Percentiles rank a stretch among this genome's conserved stretches.
Evolutionary conservation across 768 basidiomycete genomes (phyloP).

Genomic region (Russula sp.): DNA sequence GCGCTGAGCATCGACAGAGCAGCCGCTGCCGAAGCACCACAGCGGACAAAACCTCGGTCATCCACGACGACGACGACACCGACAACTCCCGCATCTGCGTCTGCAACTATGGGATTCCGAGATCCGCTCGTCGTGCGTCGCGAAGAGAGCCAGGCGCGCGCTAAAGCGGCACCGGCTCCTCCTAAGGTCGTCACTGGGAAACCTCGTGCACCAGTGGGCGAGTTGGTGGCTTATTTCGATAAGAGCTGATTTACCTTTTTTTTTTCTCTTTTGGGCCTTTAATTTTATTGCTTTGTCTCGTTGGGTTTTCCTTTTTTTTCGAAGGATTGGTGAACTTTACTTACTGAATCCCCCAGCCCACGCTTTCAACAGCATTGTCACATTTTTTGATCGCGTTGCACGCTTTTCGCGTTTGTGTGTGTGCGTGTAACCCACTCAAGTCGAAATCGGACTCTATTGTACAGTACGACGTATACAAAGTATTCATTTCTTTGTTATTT

Average conservation of each 20-base stretch:
- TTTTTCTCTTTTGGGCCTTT: neutral
- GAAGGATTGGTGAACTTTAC: neutral
- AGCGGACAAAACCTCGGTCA: slow-evolving; percentile 1
- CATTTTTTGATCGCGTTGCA: no score
- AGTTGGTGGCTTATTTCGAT: slow-evolving; percentile 85
- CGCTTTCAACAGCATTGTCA: no score
- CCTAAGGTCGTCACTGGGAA: slow-evolving; percentile 42
- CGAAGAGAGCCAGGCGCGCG: slow-evolving; percentile 51
- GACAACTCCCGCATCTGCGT: slow-evolving; percentile 36
- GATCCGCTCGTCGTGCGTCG: slow-evolving; percentile 71
- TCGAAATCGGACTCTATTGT: no score
- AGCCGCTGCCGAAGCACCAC: neutral
- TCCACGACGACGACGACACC: no score
- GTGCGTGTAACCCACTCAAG: no score
- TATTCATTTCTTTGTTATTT: no score
- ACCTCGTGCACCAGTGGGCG: slow-evolving; percentile 69
- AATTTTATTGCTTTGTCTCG: no score
- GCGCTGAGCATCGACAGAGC: slow-evolving; percentile 21
- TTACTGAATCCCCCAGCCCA: no score
- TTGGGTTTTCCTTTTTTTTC: neutral
- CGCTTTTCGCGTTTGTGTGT: no score
- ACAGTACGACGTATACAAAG: no score
- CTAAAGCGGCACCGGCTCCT: slow-evolving; percentile 44
- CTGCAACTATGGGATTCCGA: slow-evolving; percentile 52
- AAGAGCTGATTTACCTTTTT: slow-evolving; percentile 8